phyloP scores from a whole-genome alignment of 331 rosid species.

The Cydonia oblonga region DNA sequence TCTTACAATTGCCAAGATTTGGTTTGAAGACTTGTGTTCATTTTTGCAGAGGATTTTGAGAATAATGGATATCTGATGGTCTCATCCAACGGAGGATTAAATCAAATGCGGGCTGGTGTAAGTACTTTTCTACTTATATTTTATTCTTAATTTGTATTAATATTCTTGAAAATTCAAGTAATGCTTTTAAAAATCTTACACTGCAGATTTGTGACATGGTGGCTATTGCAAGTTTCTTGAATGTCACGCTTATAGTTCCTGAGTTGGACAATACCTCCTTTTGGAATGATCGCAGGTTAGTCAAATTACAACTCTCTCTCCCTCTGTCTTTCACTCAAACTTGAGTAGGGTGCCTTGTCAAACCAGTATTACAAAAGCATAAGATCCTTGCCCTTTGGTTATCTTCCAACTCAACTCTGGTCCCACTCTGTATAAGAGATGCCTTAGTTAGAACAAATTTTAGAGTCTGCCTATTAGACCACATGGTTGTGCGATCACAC shows the following conservation, averaged over 20 bases:
- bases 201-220: constrained; percentile 19
- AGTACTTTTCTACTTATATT: neutral
- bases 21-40: too few relatives aligned
- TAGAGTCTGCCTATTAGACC: too few relatives aligned
- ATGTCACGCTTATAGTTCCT: constrained; percentile 16
- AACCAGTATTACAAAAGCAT: too few relatives aligned
- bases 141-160: neutral
- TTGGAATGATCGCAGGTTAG: constrained; percentile 17
- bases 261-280: constrained; percentile 18
- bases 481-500: too few relatives aligned
- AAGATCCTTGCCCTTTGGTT: too few relatives aligned
- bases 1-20: too few relatives aligned
- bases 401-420: too few relatives aligned
- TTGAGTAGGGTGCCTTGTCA: too few relatives aligned
- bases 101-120: constrained; percentile 47
- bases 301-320: neutral
- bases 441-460: too few relatives aligned
- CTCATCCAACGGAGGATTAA: constrained; percentile 54
- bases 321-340: neutral
- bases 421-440: neutral
- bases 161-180: neutral
- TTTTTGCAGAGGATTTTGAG: constrained; percentile 24
- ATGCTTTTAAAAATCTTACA: neutral
- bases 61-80: constrained; percentile 44
- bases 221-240: constrained; percentile 7